Evolutionary conservation across 202 grass and related monocot genomes (phyloP), one percentile per base, ranked within the genome.

Genomic region (Eragrostis tef): DNA sequence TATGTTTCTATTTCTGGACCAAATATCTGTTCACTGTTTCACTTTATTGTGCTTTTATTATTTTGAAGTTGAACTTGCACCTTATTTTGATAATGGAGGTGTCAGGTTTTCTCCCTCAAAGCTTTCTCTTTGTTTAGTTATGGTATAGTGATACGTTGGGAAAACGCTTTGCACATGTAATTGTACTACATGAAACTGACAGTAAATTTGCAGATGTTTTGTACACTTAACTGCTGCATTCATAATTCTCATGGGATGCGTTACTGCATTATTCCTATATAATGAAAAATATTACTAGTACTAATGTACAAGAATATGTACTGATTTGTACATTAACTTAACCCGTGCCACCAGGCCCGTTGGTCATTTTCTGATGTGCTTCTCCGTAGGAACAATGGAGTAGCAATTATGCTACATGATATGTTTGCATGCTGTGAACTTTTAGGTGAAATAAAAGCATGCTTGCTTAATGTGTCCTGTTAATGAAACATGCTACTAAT

Each of bases 251-350:
- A 27, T 21, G 16, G 10, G 31, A 58, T 59, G 29, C 2, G 10
- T 11, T 64, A 63, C 2, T 9, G 0, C 41, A 16, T 31, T 3
- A 1, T 72, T 85, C 64, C 31, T 29, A 21, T 65, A 36, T 67
- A 56, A 26, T 86, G 41, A 7, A 73, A 63, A 66, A 8, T 31
- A 22, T 10, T 47, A 73, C 24, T 21, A 47, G 13, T 61, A 77
- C 14, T 6, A 31, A 10, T 21, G 59, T 50, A 74, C 9, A 12
- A 45, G 39, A 82, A 70, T 6, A 70, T 29, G 42, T 47, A 49
- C 47, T 78, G 53, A 67, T 73, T 24, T 67, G 9, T 79, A 77
- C 61, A 88, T 44, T 20, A 34, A 19, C 11, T 64, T 64, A 87
- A 46, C 20, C 22, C 58, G 6, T 43, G 4, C 19, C 49, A 48